These are phyloP conservation scores for Sarocladium oryzae DNA, from an alignment of 2,329 filamentous ascomycete species.

Conservation along the genomic window DNA sequence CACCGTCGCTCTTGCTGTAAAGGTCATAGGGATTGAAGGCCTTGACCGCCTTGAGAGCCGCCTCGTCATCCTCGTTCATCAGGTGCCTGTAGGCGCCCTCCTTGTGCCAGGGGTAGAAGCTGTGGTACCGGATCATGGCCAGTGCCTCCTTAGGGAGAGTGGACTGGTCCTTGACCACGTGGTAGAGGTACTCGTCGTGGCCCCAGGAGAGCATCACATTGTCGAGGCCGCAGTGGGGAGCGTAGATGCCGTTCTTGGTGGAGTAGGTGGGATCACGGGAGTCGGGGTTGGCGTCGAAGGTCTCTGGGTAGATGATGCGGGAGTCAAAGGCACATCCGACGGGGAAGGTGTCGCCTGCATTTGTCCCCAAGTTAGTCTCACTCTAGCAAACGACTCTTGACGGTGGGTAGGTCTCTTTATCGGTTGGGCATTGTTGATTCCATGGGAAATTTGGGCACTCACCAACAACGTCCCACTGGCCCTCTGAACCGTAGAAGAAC, in stretches of 20 bases:
- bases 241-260: constrained; percentile 75
- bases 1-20: constrained; percentile 83
- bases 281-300: constrained; percentile 74
- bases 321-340: constrained; percentile 71
- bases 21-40: constrained; percentile 90
- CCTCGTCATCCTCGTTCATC: constrained; percentile 76
- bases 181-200: constrained; percentile 83
- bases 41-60: constrained; percentile 73
- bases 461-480: constrained; percentile 83
- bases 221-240: constrained; percentile 70
- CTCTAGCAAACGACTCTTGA: too few species aligned
- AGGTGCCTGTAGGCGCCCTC: constrained; percentile 74
- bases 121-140: constrained; percentile 91
- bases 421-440: too few species aligned
- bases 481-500: constrained; percentile 67
- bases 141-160: constrained; percentile 73
- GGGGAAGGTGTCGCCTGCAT: constrained; percentile 73
- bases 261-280: constrained; percentile 62
- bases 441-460: background rate
- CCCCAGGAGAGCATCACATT: constrained; percentile 90
- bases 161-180: constrained; percentile 77
- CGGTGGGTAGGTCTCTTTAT: too few species aligned
- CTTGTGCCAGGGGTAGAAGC: constrained; percentile 87
- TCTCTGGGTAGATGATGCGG: constrained; percentile 73
- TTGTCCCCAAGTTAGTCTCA: too few species aligned